Base-by-base conservation (phyloP, 176 grass and related monocot species). In the Panicum miliaceum region DNA sequence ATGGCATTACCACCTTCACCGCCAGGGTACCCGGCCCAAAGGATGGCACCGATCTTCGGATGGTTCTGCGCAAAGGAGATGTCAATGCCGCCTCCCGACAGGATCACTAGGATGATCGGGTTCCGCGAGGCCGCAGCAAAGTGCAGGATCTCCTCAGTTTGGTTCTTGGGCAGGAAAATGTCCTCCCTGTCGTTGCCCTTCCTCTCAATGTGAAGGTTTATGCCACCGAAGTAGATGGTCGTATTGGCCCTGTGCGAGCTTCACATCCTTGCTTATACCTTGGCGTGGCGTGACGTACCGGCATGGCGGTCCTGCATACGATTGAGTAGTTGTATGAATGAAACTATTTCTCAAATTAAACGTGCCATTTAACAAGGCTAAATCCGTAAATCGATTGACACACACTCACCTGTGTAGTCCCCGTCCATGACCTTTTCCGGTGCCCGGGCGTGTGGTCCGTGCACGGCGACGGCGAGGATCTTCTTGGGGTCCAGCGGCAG, bases 171-270 rank as follows among this genome's bases (percentile, higher is more conserved):
- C n/a, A 91, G 81, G 64, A 81, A 47, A 45, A 91, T 57, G 25
- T 91, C 74, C 38, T 37, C 69, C 26, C 89, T 71, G 81, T 91
- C 84, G n/a, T 72, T 80, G 62, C 67, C 81, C 48, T 87, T 80
- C 2, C 43, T 72, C 80, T 84, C 89, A 8, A 86, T 62, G 36
- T 62, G 40, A 20, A 83, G 75, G 82, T 87, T 81, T n/a, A 91
- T 79, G 8, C 89, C 89, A 10, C 63, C 81, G 29, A 91, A 48
- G 42, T 84, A 65, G 66, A 87, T 79, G 19, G 81, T 82, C 45
- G 25, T 42, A 2, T 71, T 35, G 3, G 85, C 84, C 6, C n/a
- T 71, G 5, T 82, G 78, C 7, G 68, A 76, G 45, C 75, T 81
- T 81, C 46, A 73, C 73, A 53, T 79, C 48, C 9, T 19, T 57